phyloP scores from a whole-genome alignment of 331 rosid genomes.

The Phaseolus coccineus region DNA sequence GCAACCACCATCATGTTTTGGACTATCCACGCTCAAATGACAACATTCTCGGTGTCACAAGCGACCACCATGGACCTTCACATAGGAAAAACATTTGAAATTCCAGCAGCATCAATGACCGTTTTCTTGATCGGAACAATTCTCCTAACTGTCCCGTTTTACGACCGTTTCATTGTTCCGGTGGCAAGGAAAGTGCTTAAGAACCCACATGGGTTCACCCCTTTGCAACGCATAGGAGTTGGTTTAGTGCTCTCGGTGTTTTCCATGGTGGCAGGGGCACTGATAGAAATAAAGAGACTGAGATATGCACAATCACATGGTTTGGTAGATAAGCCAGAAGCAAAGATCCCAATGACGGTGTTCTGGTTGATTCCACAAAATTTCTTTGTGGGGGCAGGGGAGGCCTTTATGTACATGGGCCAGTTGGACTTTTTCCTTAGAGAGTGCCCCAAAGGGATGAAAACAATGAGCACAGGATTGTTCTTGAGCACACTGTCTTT shows the following conservation, averaged over 20 bases:
- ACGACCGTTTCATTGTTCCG: constrained; percentile 71
- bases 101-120: constrained; percentile 80
- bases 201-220: constrained; percentile 74
- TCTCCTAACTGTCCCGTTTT: constrained; percentile 81
- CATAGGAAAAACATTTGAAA: constrained; percentile 70
- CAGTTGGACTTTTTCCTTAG: constrained; percentile 83
- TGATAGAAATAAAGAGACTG: constrained; percentile 67
- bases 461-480: constrained; percentile 93
- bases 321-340: constrained; percentile 36
- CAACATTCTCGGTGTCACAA: constrained; percentile 92
- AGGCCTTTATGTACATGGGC: constrained; percentile 84
- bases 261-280: constrained; percentile 79
- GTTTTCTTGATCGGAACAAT: constrained; percentile 81
- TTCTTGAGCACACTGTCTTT: constrained; percentile 82
- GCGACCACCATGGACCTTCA: constrained; percentile 88
- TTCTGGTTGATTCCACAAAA: constrained; percentile 88
- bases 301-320: constrained; percentile 51
- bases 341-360: constrained; percentile 61
- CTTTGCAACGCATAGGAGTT: constrained; percentile 83
- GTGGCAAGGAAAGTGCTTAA: constrained; percentile 54
- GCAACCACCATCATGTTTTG: constrained; percentile 85
- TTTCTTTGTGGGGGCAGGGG: constrained; percentile 78
- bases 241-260: constrained; percentile 69
- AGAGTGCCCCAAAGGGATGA: constrained; percentile 95
- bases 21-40: constrained; percentile 90